Percentiles rank a stretch among this genome's conserved stretches.
Evolutionary conservation across 1,284 basidiomycete genomes (phyloP).

Genomic region (Ceratobasidium sp.): DNA sequence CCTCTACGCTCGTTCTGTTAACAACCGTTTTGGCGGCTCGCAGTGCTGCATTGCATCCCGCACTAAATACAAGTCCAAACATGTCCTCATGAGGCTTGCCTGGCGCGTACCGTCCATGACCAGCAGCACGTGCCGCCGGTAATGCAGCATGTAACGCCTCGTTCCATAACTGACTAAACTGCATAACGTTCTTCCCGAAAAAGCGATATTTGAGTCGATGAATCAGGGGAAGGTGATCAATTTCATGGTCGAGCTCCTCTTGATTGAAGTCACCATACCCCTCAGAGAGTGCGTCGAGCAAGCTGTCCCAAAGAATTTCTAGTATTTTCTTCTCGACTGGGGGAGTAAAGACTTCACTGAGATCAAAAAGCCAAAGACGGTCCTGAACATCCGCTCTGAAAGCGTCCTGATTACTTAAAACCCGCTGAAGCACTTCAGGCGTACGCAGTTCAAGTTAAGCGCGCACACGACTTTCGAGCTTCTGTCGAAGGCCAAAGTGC

Average conservation of each 20-base stretch:
- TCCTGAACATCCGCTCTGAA: neutral
- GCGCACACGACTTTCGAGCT: neutral
- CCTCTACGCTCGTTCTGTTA: neutral
- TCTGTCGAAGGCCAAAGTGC: conserved; percentile 1
- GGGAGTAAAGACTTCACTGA: neutral
- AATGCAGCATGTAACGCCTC: conserved; percentile 27
- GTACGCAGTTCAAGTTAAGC: neutral
- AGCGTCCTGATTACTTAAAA: neutral
- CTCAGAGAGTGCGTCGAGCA: conserved; percentile 2
- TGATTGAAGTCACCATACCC: neutral
- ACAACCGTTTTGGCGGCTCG: conserved; percentile 11
- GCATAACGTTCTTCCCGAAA: conserved; percentile 19
- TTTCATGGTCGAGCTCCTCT: neutral
- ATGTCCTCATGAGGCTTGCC: neutral
- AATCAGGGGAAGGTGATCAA: neutral
- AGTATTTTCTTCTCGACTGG: neutral
- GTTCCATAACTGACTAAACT: conserved; percentile 27
- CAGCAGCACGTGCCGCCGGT: neutral
- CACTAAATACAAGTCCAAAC: conserved; percentile 9
- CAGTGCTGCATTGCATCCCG: neutral
- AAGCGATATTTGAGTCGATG: conserved; percentile 4
- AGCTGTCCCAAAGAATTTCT: conserved; percentile 10
- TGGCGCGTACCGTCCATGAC: neutral
- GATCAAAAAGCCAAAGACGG: conserved; percentile 25
- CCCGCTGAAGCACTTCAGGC: neutral